Evolutionary conservation across 78 protist genomes (phyloP), one percentile per base, ranked within the genome.

Genomic region (Dictyostelium brefeldianum): DNA sequence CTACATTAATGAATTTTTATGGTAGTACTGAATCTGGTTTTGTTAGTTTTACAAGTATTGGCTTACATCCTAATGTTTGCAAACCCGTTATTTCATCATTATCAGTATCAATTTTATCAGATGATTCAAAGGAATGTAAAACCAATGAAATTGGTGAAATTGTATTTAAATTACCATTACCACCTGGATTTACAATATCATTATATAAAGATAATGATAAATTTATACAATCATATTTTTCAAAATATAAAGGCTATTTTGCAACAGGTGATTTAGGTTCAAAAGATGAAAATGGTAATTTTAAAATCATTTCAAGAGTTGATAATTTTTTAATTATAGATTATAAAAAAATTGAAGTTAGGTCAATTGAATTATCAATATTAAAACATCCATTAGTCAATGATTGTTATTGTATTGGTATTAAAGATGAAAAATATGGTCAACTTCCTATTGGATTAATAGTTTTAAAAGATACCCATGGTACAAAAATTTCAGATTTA

Each of bases 281-380:
- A 4, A 27, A 22, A 78, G 67, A 22, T 75, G 54, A 7, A 92
- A 96, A 17, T 95, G 95, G 25, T 89, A 83, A 11, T 43, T 67
- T 87, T 25, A 43, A 25, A 50, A 47, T 97, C 2, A 69, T 96
- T 93, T 50, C 96, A 27, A 73, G 99, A 10, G 74, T 96, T 8
- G 99, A 98, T 54, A 98, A 97, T 74, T 73, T 96, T 22, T 96
- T 98, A 85, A 97, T 96, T 57, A 89, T 95, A 6, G 95, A 96
- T 20, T 98, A 96, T 20, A 96, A 97, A 29, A 84, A 97, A 20
- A 51, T 98, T 10, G 84, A 97, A 20, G 89, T 96, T 2, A 92
- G 95, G 11, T 51, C 31, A 51, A 82, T 98, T 17, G 99, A 97
- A 57, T 95, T 93, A 22, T 96, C 97, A 18, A 65, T 97, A 9